Percentiles rank a stretch among this genome's conserved stretches.
These are phyloP conservation scores for Yamadazyma songkhlaensis DNA, from an alignment of 1,139 yeast species.

Conservation along the genomic window DNA sequence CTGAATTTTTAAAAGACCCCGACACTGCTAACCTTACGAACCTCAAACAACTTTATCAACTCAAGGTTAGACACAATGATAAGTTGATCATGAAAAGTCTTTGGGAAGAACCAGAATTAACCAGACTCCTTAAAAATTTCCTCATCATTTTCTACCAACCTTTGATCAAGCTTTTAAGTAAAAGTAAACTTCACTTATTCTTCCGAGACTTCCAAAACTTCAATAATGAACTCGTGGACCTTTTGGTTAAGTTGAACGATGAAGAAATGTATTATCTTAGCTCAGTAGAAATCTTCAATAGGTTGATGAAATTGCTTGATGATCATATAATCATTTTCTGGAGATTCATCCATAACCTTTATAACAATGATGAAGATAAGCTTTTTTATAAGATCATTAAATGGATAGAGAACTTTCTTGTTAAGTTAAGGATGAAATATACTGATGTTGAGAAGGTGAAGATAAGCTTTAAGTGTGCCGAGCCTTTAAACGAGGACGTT, in stretches of 20 bases:
- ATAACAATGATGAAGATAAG: constrained; percentile 66
- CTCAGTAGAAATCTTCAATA: constrained; percentile 56
- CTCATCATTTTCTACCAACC: constrained; percentile 84
- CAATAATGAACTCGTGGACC: constrained; percentile 63
- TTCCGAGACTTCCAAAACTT: constrained; percentile 71
- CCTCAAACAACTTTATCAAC: constrained; percentile 60
- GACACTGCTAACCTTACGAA: constrained; percentile 28
- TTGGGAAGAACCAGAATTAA: constrained; percentile 83
- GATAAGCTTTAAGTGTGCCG: constrained; percentile 31
- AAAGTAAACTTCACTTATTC: constrained; percentile 74
- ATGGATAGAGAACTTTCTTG: constrained; percentile 63
- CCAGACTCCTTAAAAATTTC: constrained; percentile 66
- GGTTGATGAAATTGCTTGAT: constrained; percentile 60
- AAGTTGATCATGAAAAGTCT: constrained; percentile 70
- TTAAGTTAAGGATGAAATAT: constrained; percentile 60
- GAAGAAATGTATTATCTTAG: constrained; percentile 47
- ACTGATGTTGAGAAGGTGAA: constrained; percentile 44
- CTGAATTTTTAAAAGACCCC: background rate
- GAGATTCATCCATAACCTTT: constrained; percentile 73
- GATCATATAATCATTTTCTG: constrained; percentile 71
- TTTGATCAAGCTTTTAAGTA: constrained; percentile 68
- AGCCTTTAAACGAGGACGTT: constrained; percentile 20
- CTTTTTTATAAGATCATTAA: constrained; percentile 66
- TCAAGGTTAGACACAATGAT: constrained; percentile 68
- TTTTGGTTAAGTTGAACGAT: constrained; percentile 44